Conservation (phyloP, 805 yeast genomes). For the Cyberlindnera nakhonratchasimensis region DNA sequence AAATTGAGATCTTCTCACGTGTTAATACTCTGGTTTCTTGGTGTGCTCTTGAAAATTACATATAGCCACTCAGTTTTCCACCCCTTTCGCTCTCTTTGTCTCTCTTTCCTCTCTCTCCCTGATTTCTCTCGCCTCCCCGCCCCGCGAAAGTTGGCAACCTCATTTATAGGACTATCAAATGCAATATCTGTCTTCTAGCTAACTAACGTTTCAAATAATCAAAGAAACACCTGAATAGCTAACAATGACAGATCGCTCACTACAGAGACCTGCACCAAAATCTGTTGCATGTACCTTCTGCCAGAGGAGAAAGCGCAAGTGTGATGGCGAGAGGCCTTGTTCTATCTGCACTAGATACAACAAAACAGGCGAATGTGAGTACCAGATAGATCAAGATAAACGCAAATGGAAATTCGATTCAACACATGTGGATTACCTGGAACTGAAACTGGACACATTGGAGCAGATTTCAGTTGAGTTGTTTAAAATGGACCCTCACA, state of each 20-base stretch:
- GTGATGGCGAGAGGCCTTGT: constrained; percentile 47
- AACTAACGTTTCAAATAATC: too few relatives aligned
- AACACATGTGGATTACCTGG: constrained; percentile 31
- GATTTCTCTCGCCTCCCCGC: too few relatives aligned
- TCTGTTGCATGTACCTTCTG: constrained; percentile 41
- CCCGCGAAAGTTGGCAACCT: too few relatives aligned
- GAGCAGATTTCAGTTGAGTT: constrained; percentile 28
- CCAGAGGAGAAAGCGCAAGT: constrained; percentile 40
- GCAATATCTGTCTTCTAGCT: too few relatives aligned
- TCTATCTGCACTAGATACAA: constrained; percentile 34
- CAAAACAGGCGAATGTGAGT: constrained; percentile 29
- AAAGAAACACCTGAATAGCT: too few relatives aligned
- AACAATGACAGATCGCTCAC: neutral
- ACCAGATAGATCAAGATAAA: constrained; percentile 24
- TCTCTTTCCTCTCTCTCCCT: too few relatives aligned
- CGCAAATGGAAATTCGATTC: constrained; percentile 33
- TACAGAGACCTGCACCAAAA: neutral
- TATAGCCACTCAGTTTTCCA: too few relatives aligned
- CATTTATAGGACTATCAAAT: too few relatives aligned
- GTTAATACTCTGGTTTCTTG: too few relatives aligned
- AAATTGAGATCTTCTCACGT: too few relatives aligned
- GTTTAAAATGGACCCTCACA: constrained; percentile 22
- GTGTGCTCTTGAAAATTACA: too few relatives aligned
- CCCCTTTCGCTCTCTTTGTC: too few relatives aligned
- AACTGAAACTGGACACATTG: constrained; percentile 28